Conservation (phyloP, 345 rosid genomes). For the Pseudoturritis turrita region DNA sequence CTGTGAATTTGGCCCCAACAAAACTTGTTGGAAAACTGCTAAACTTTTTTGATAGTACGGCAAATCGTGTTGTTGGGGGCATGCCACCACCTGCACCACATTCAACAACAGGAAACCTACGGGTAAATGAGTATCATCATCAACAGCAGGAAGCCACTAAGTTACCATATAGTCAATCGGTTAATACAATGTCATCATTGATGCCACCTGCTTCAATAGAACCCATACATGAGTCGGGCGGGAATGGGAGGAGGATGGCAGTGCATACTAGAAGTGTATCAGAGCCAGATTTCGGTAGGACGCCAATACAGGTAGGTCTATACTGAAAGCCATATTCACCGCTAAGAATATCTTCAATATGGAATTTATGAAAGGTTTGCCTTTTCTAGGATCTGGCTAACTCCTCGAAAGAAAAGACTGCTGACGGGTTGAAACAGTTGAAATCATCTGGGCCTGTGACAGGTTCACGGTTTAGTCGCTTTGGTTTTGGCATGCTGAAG, state of each 20-base stretch:
- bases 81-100: slow-evolving; percentile 59
- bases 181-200: slow-evolving; percentile 47
- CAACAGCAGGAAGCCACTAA: slow-evolving; percentile 36
- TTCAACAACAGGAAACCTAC: slow-evolving; percentile 31
- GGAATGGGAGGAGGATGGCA: slow-evolving; percentile 35
- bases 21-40: slow-evolving; percentile 63
- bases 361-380: background rate
- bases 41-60: slow-evolving; percentile 58
- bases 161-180: slow-evolving; percentile 48
- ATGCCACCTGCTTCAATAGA: slow-evolving; percentile 52
- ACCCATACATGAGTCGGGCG: slow-evolving; percentile 46
- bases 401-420: slow-evolving; percentile 47
- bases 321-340: background rate
- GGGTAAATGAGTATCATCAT: slow-evolving; percentile 35
- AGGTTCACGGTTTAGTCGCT: slow-evolving; percentile 73
- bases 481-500: slow-evolving; percentile 78
- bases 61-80: slow-evolving; percentile 72
- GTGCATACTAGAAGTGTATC: slow-evolving; percentile 61
- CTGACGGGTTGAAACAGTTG: slow-evolving; percentile 42
- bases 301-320: slow-evolving; percentile 66
- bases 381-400: slow-evolving; percentile 44
- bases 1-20: slow-evolving; percentile 51
- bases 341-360: background rate
- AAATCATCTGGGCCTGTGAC: slow-evolving; percentile 48
- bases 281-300: slow-evolving; percentile 65